phyloP scores from a whole-genome alignment of 2,329 filamentous ascomycete species.

The Arthrobotrys pseudoclavata region DNA sequence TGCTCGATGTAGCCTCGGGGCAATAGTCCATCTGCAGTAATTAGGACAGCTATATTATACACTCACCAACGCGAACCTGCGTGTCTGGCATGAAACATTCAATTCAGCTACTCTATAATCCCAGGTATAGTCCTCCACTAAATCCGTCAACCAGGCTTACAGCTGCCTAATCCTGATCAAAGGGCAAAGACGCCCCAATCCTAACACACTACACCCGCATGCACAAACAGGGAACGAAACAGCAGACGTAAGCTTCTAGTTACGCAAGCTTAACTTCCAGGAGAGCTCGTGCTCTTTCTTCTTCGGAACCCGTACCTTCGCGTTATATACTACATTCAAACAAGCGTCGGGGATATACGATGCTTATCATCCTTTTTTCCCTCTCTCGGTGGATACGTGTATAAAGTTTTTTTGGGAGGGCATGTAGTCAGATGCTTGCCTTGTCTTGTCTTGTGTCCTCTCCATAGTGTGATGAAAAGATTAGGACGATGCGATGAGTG shows the following conservation, averaged over 20 bases:
- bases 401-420: background rate
- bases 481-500: constrained; percentile 6
- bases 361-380: background rate
- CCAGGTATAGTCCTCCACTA: background rate
- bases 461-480: background rate
- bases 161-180: constrained; percentile 2
- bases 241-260: constrained; percentile 36
- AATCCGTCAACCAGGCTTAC: background rate
- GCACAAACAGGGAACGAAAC: constrained; percentile 1
- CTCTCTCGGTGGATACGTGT: background rate
- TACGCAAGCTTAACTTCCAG: constrained; percentile 31
- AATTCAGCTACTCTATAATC: background rate
- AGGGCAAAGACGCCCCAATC: constrained; percentile 1
- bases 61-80: background rate
- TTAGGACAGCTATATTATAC: background rate
- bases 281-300: constrained; percentile 12
- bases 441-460: background rate
- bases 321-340: constrained; percentile 1
- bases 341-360: constrained; percentile 17
- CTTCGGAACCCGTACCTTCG: background rate
- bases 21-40: background rate
- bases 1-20: background rate
- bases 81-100: background rate
- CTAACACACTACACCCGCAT: background rate
- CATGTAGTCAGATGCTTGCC: constrained; percentile 10